phyloP scores from a whole-genome alignment of 106 monocot species.

The Allium cepa region DNA sequence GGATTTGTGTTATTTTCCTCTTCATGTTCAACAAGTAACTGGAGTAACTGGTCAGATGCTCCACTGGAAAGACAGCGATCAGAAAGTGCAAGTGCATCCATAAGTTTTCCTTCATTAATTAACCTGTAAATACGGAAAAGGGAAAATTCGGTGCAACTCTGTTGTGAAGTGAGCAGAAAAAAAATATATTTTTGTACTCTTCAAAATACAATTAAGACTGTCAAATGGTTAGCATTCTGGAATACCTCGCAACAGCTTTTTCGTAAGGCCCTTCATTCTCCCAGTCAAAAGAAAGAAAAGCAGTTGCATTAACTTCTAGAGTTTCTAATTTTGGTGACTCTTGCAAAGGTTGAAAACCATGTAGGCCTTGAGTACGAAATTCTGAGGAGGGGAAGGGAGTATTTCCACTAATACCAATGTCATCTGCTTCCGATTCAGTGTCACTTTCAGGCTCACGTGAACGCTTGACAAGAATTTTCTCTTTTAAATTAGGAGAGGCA shows the following conservation, averaged over 20 bases:
- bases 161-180: no score
- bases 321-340: slow-evolving; percentile 25
- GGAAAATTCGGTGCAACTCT: background rate
- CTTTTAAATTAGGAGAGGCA: slow-evolving; percentile 21
- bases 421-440: slow-evolving; percentile 69
- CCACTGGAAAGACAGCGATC: slow-evolving; percentile 83
- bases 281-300: slow-evolving; percentile 80
- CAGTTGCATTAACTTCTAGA: slow-evolving; percentile 27
- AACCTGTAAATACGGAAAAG: slow-evolving; percentile 46
- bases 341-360: slow-evolving; percentile 19
- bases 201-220: no score
- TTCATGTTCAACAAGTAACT: slow-evolving; percentile 64
- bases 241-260: slow-evolving; percentile 78
- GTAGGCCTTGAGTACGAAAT: slow-evolving; percentile 13
- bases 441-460: slow-evolving; percentile 70
- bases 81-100: slow-evolving; percentile 93
- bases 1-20: slow-evolving; percentile 32
- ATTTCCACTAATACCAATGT: slow-evolving; percentile 21
- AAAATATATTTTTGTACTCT: no score
- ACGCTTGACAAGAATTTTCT: slow-evolving; percentile 52
- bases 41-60: slow-evolving; percentile 84
- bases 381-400: slow-evolving; percentile 22
- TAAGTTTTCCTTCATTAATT: slow-evolving; percentile 77
- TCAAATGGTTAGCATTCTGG: no score
- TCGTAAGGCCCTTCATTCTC: slow-evolving; percentile 86